Evolutionary conservation across 2,329 filamentous ascomycete genomes (phyloP).

Genomic region (Arthrobotrys pseudoclavata): DNA sequence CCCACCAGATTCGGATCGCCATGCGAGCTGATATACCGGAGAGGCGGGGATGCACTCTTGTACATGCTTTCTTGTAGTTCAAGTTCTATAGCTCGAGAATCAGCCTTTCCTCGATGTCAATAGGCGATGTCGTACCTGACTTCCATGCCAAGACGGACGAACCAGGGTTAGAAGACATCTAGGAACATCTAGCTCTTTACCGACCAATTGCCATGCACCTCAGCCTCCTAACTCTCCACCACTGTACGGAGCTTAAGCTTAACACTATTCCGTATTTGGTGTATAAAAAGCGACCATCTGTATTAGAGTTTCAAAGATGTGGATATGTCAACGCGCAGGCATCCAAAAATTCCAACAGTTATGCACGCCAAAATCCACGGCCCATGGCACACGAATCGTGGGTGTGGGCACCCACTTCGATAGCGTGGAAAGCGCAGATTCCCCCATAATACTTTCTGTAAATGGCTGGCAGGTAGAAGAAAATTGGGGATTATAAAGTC

Average conservation of each 20-base stretch:
- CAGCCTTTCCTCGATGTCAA: background rate
- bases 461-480: constrained; percentile 1
- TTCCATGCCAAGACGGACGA: constrained; percentile 4
- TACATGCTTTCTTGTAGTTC: background rate
- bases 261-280: background rate
- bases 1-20: background rate
- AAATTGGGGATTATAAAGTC: constrained; percentile 1
- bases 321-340: constrained; percentile 5
- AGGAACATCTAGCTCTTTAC: background rate
- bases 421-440: background rate
- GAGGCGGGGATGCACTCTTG: background rate
- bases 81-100: background rate
- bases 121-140: constrained; percentile 1
- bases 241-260: background rate
- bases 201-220: constrained; percentile 4
- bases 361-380: background rate
- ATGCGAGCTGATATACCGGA: background rate
- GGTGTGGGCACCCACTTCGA: background rate
- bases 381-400: background rate
- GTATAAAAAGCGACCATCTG: background rate
- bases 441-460: background rate
- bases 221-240: constrained; percentile 4
- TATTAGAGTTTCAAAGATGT: background rate
- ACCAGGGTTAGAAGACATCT: background rate
- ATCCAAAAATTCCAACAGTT: constrained; percentile 20